Base-by-base conservation (phyloP, 202 grass and related monocot species). In the Carex arenaria region DNA sequence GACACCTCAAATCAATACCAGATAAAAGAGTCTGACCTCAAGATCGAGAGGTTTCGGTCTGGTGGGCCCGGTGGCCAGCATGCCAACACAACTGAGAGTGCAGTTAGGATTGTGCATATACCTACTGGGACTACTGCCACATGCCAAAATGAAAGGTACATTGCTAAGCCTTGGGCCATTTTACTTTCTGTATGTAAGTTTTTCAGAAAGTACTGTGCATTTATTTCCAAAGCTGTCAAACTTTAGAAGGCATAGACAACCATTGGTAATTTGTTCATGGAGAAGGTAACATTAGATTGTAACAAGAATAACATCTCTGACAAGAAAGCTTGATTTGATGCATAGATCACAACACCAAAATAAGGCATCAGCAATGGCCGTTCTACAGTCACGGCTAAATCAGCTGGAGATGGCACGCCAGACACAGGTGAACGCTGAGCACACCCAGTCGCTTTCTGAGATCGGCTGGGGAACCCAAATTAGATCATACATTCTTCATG, bases 381-480 rank as follows among this genome's bases (percentile, higher is more conserved):
- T 95, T 57, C 93, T 98, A 19, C 95, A 98, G 81, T 98, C 84
- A 55, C 88, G 95, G 38, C 72, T 98, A 59, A 92, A 95, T 67
- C 93, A 93, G 80, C 89, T 98, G 87, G 95, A 98, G 85, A 93
- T 98, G 90, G 91, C 91, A 61, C 92, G 93, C 19, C 95, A 98
- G 81, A 91, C 95, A 47, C 95, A 93, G 81, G 86, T 95, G 86
- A 98, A 93, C 55, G 87, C 95, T 26, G 93, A 95, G 80, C 95
- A 98, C 86, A 98, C 93, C n/a, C 95, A 93, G 54, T 98, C 95
- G 17, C 95, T 98, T 47, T 87, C 85, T 10, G 95, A 98, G 52
- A 93, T 95, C 51, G 88, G 93, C 85, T 98, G 95, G 95, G 95
- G 95, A 77, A 92, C 88, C 86, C 93, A 98, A 92, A 98, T 98